Conservation (phyloP, 148 eudicot species). For the Drosera capensis region DNA sequence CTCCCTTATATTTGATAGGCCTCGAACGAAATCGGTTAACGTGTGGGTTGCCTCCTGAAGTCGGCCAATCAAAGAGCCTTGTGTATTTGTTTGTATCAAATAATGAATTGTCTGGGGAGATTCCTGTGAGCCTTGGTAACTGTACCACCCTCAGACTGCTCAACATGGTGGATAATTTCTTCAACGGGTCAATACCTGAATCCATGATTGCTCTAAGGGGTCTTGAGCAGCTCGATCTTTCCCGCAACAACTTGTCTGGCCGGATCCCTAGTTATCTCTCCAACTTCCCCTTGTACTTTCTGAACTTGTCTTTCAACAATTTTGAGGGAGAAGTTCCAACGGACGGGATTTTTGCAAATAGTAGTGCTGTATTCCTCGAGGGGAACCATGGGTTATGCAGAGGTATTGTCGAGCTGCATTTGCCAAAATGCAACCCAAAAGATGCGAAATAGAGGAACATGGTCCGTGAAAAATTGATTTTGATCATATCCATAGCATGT, state of each 20-base stretch:
- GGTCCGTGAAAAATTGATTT: neutral
- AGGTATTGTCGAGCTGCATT: constrained; percentile 3
- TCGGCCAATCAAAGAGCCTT: constrained; percentile 18
- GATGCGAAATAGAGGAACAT: neutral
- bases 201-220: constrained; percentile 6
- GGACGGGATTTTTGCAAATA: constrained; percentile 7
- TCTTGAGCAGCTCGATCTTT: constrained; percentile 6
- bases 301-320: constrained; percentile 12
- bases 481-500: constrained; percentile 1
- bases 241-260: constrained; percentile 11
- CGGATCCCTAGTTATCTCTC: constrained; percentile 9
- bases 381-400: constrained; percentile 16
- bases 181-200: constrained; percentile 21
- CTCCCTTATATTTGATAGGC: constrained; percentile 2
- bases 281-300: neutral
- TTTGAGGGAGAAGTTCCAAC: constrained; percentile 14
- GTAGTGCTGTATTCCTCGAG: constrained; percentile 1
- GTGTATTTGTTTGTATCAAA: constrained; percentile 8
- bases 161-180: constrained; percentile 15
- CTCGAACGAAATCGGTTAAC: constrained; percentile 12
- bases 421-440: constrained; percentile 6
- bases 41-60: constrained; percentile 20
- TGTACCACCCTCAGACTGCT: constrained; percentile 11
- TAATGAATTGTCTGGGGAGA: constrained; percentile 17
- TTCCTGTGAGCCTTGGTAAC: constrained; percentile 16